Conservation (phyloP, 345 rosid genomes). For the Lumnitzera racemosa region DNA sequence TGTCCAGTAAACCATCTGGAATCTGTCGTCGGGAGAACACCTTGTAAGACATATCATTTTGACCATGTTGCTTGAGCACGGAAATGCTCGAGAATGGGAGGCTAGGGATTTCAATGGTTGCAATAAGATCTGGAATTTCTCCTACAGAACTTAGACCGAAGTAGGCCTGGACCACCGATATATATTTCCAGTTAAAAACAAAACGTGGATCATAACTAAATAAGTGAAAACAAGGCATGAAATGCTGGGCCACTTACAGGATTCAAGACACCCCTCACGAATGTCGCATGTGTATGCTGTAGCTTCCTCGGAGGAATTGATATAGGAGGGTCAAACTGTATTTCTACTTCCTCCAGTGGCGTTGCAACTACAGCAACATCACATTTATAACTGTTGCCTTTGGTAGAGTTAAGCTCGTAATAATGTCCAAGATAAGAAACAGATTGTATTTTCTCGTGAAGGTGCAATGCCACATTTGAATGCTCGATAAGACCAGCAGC, state of each 20-base stretch:
- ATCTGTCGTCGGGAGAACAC: conserved; percentile 58
- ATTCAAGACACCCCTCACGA: conserved; percentile 78
- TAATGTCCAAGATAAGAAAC: conserved; percentile 45
- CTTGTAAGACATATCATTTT: conserved; percentile 63
- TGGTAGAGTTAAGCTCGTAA: conserved; percentile 75
- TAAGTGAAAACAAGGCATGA: background rate
- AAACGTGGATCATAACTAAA: background rate
- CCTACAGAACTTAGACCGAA: conserved; percentile 53
- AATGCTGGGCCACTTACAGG: conserved; percentile 45
- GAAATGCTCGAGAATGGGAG: conserved; percentile 85
- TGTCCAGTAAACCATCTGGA: conserved; percentile 61
- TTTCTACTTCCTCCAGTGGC: conserved; percentile 69
- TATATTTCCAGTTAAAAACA: conserved; percentile 5
- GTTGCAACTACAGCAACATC: conserved; percentile 67
- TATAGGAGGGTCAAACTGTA: conserved; percentile 56
- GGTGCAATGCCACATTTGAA: conserved; percentile 63
- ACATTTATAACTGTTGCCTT: conserved; percentile 57
- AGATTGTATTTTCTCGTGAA: conserved; percentile 61
- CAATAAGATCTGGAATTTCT: conserved; percentile 72
- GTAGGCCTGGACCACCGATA: conserved; percentile 42
- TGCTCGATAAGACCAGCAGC: conserved; percentile 64
- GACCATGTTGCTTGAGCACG: conserved; percentile 45
- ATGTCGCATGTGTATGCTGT: conserved; percentile 92
- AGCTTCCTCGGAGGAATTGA: conserved; percentile 67
- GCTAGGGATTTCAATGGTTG: conserved; percentile 67